Evolutionary conservation across 2,329 filamentous ascomycete genomes (phyloP), one percentile per base, ranked within the genome.

Genomic region (Penicillium glabrum): DNA sequence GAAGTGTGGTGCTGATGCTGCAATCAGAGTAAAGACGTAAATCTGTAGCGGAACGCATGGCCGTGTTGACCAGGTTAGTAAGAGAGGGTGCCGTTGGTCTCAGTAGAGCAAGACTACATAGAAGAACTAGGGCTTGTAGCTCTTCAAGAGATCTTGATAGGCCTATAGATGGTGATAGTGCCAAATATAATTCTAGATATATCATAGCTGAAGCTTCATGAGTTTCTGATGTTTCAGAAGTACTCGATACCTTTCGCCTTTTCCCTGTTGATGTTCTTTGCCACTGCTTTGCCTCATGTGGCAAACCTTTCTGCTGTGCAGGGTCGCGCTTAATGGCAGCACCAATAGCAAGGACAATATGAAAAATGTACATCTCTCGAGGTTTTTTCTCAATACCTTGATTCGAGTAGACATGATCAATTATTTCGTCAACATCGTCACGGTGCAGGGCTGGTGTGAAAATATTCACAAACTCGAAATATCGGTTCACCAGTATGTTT

Each of bases 11-110:
- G 3, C 2, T 29, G 13, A 21, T 11, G 8, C 21, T 51, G 46
- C 86, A 81, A 11, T 95, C 91, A 63, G 90, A 89, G 72, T 96
- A 90, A 41, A 96, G 77, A 4, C 91, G 90, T 1, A 96, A 79
- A 70, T 96, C 91, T 11, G 95, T 87, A 9, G 89, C 90, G 33
- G 95, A 75, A 29, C 91, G 86, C 39, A 93, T 86, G 5, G 90
- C 90, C 41, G 93, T 26, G 29, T 51, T 19, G 9, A 51, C 19
- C 14, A 51, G 33, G 3, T 4, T 56, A 26, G 23, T 46, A 7
- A 56, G 23, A 23, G 41, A 31, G 5, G 29, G 33, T 5, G n/a
- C 21, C 1, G 26, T 29, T 13, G 53, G 39, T 87, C 84, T 62
- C 93, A 39, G 23, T 8, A 49, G 33, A 1, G 47, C n/a, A 39